Percentiles rank a stretch among this genome's conserved stretches.
phyloP scores from a whole-genome alignment of 2,329 filamentous ascomycete species.

The Neurospora crassa region DNA sequence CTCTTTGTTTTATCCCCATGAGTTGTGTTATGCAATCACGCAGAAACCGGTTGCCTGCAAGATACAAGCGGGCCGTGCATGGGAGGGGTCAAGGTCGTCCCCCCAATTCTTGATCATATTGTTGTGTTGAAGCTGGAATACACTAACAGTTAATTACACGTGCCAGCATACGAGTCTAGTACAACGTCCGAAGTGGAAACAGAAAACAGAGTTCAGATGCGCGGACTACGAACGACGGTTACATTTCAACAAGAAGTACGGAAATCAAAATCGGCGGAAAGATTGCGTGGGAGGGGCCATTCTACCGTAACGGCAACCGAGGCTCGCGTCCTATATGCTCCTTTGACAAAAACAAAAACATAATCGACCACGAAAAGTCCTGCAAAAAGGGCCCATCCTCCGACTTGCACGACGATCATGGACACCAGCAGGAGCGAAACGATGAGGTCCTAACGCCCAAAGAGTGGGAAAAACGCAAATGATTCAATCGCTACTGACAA shows the following conservation, averaged over 20 bases:
- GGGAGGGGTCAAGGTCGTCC: not conserved
- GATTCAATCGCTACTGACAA: not conserved
- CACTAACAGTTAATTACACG: no score
- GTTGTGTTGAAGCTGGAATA: no score
- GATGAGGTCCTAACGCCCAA: not conserved
- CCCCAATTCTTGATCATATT: not conserved
- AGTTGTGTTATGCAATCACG: not conserved
- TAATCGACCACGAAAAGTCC: not conserved
- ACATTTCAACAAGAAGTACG: no score
- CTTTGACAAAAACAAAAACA: not conserved
- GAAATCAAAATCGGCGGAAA: no score
- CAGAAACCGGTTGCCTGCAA: not conserved
- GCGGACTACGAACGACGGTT: no score
- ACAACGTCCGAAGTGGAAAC: no score
- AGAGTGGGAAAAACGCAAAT: no score
- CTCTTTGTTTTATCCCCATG: not conserved
- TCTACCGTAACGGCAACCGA: not conserved
- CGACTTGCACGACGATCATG: not conserved
- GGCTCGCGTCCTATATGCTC: not conserved
- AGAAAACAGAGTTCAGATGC: no score
- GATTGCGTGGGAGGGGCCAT: no score
- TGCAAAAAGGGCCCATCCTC: not conserved
- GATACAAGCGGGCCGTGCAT: not conserved
- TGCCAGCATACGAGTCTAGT: no score
- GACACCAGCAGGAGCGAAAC: not conserved